phyloP scores from a whole-genome alignment of 2,329 filamentous ascomycete species.

The Macrophomina tecta region DNA sequence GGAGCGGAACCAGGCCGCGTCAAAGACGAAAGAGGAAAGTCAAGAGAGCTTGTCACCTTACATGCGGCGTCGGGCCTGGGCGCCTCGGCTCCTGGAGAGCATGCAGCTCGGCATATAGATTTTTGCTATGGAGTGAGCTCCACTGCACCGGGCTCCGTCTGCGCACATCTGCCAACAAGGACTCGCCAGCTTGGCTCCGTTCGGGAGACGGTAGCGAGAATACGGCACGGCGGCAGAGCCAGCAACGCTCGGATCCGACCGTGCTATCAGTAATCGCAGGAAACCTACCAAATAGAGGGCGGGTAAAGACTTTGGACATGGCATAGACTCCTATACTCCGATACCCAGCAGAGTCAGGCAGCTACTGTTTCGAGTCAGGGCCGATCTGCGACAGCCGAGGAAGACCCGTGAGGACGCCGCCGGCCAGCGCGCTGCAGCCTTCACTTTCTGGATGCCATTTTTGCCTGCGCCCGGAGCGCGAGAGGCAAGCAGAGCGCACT shows the following conservation, averaged over 20 bases:
- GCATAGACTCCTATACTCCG: background rate
- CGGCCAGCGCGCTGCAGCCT: background rate
- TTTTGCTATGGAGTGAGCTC: background rate
- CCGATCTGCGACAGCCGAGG: conserved; percentile 4
- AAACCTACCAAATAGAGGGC: background rate
- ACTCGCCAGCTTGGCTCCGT: background rate
- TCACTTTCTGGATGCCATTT: background rate
- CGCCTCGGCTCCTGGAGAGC: background rate
- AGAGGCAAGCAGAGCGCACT: background rate
- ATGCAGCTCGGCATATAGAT: background rate
- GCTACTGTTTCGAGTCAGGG: conserved; percentile 10
- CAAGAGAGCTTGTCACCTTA: background rate
- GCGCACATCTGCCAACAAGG: background rate
- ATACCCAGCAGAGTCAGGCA: background rate
- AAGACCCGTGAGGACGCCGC: background rate
- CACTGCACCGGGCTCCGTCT: background rate
- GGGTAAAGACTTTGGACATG: conserved; percentile 1
- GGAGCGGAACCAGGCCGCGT: background rate
- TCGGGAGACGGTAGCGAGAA: background rate
- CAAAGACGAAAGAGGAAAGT: background rate
- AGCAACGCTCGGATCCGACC: background rate
- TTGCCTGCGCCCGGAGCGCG: background rate
- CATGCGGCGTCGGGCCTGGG: background rate
- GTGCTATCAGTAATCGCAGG: background rate
- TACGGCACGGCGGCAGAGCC: background rate